Conservation (phyloP, 108 stramenopile genomes). For the Pseudonitzschia delicatissima region DNA sequence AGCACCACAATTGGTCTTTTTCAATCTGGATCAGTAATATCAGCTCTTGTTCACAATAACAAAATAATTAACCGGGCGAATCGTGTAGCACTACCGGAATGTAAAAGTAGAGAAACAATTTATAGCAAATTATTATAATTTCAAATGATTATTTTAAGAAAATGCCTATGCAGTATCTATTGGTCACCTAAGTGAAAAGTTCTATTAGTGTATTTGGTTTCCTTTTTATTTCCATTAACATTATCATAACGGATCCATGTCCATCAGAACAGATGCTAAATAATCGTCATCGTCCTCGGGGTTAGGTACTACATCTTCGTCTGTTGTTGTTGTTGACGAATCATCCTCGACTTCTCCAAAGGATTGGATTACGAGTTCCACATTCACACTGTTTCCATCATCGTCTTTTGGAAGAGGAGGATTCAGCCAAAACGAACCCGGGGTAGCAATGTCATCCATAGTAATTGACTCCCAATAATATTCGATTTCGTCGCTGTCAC, state of each 20-base stretch:
- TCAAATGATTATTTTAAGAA: too few relatives aligned
- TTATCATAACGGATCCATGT: constrained; percentile 48
- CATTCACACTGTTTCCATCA: constrained; percentile 52
- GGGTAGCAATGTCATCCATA: constrained; percentile 77
- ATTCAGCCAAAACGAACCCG: constrained; percentile 84
- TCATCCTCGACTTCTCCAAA: constrained; percentile 22
- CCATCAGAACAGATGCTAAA: constrained; percentile 51
- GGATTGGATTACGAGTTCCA: constrained; percentile 35
- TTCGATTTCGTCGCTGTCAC: constrained; percentile 4
- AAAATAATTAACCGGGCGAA: too few relatives aligned
- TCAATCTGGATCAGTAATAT: neutral
- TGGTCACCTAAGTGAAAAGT: too few relatives aligned
- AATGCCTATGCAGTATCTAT: too few relatives aligned
- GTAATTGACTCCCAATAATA: constrained; percentile 41
- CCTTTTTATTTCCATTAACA: too few relatives aligned
- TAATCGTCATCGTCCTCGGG: constrained; percentile 55
- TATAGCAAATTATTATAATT: too few relatives aligned
- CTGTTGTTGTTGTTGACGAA: neutral
- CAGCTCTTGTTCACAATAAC: too few relatives aligned
- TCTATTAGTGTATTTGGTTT: too few relatives aligned
- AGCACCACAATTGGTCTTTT: constrained; percentile 1
- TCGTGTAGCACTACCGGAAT: too few relatives aligned
- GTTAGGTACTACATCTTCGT: constrained; percentile 2
- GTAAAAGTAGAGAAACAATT: too few relatives aligned
- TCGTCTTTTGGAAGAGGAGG: constrained; percentile 67